Conservation (phyloP, 345 rosid genomes). For the Turnera subulata region DNA sequence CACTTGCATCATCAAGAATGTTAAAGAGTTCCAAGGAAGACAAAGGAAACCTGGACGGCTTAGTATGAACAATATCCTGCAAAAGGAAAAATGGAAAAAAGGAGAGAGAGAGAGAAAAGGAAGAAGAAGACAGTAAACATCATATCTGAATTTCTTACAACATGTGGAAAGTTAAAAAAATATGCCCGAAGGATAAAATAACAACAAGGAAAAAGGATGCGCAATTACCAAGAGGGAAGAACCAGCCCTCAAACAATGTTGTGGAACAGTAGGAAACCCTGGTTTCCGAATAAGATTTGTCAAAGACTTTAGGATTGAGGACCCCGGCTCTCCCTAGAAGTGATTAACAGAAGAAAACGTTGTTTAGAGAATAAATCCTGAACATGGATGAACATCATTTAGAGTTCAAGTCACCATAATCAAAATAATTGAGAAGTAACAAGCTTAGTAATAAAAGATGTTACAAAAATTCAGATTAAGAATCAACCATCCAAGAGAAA, state of each 20-base stretch:
- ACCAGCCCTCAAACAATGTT: slow-evolving; percentile 70
- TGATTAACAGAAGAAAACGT: slow-evolving; percentile 10
- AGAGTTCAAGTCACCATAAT: too few species aligned
- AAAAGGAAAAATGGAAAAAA: slow-evolving; percentile 11
- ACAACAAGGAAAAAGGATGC: slow-evolving; percentile 2
- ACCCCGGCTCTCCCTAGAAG: slow-evolving; percentile 62
- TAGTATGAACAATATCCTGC: slow-evolving; percentile 79
- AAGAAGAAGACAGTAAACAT: too few species aligned
- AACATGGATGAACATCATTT: too few species aligned
- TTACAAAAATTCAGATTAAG: background rate
- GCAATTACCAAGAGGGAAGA: slow-evolving; percentile 71
- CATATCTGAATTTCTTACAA: too few species aligned
- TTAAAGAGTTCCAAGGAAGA: slow-evolving; percentile 71
- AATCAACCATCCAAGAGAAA: background rate
- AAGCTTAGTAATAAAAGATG: background rate
- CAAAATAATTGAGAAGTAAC: too few species aligned
- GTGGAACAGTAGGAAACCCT: slow-evolving; percentile 65
- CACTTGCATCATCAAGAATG: slow-evolving; percentile 96
- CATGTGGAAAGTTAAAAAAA: too few species aligned
- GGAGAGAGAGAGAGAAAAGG: slow-evolving; percentile 5
- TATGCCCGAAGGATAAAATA: too few species aligned
- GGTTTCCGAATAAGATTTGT: slow-evolving; percentile 58
- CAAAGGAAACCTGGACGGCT: slow-evolving; percentile 63
- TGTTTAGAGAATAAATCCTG: too few species aligned
- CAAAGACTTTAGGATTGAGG: slow-evolving; percentile 59